Percentiles rank a stretch among this genome's conserved stretches.
phyloP scores from a whole-genome alignment of 768 basidiomycete genomes.

The Podaxis rugospora region DNA sequence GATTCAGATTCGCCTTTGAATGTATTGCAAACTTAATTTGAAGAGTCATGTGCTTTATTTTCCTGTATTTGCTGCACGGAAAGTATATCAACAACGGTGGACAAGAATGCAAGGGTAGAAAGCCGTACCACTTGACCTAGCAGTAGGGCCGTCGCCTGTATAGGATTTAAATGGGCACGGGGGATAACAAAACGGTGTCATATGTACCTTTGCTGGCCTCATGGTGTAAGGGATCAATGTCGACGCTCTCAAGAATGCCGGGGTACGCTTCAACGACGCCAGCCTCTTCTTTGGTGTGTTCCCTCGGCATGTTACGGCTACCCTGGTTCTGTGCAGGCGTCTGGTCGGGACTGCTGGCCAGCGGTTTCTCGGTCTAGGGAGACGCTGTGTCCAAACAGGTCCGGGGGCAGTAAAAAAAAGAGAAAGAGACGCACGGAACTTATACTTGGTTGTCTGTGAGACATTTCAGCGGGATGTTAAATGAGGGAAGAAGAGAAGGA shows the following conservation, averaged over 20 bases:
- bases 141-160: constrained; percentile 39
- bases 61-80: constrained; percentile 23
- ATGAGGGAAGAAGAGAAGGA: constrained; percentile 21
- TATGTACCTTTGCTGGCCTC: constrained; percentile 34
- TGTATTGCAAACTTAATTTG: neutral
- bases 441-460: constrained; percentile 29
- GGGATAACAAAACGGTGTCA: neutral
- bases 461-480: neutral
- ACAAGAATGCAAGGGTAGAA: constrained; percentile 12
- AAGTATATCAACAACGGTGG: constrained; percentile 16
- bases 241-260: constrained; percentile 50
- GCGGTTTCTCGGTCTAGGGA: neutral
- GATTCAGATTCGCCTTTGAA: neutral
- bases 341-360: neutral
- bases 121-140: constrained; percentile 13
- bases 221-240: constrained; percentile 49
- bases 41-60: constrained; percentile 18
- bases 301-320: neutral
- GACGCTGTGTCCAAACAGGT: neutral
- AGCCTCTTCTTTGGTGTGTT: constrained; percentile 29
- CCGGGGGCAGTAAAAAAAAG: constrained; percentile 11
- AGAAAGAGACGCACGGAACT: constrained; percentile 36
- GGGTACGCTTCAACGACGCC: constrained; percentile 51
- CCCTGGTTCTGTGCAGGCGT: constrained; percentile 31
- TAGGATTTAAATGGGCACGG: neutral